Evolutionary conservation across 2,329 filamentous ascomycete species (phyloP), one percentile per base, ranked within the genome.

Genomic region (Penicillium oxalicum): DNA sequence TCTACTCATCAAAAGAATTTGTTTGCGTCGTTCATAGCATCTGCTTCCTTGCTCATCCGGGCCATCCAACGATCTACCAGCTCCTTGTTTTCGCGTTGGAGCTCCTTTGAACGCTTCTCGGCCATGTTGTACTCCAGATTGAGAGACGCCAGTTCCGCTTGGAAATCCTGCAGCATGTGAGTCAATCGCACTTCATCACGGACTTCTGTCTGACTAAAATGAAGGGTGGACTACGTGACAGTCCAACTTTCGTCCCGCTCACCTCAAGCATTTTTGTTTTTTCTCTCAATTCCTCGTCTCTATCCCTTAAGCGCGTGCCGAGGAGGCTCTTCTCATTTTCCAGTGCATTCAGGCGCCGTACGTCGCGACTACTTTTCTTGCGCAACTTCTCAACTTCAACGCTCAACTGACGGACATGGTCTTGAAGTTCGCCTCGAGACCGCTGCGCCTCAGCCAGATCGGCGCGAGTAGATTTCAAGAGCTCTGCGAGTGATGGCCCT

Each of bases 1-100:
- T 67, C 60, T 32, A 11, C 11, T 11, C 11, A 11, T 32, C 29
- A 75, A 45, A 71, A 73, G 57, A 69, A 76, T 40, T 70, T 74
- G 34, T 73, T 73, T 49, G 73, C 70, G 44, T 77, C 66, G 62
- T 97, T 97, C 85, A 95, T 91, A 54, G 81, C 84, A 48, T 93
- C 87, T 9, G 88, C 91, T 72, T 96, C 91, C 64, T 84, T 80
- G 4, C 84, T 86, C 80, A 93, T 93, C 55, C 86, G 78, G 63
- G 82, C 83, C 86, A 97, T 91, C 89, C 91, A 97, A 47, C 93
- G 79, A 66, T 90, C 86, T 45, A 96, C 83, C 47, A 98, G 76
- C 57, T 95, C 87, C 63, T 88, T 84, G 64, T 97, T 97, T 67
- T 97, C 93, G 50, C 77, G 78, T 64, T 83, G 81, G 54, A 95